Evolutionary conservation across 2,329 filamentous ascomycete genomes (phyloP), one percentile per base, ranked within the genome.

Genomic region (Xylariaceae sp.): DNA sequence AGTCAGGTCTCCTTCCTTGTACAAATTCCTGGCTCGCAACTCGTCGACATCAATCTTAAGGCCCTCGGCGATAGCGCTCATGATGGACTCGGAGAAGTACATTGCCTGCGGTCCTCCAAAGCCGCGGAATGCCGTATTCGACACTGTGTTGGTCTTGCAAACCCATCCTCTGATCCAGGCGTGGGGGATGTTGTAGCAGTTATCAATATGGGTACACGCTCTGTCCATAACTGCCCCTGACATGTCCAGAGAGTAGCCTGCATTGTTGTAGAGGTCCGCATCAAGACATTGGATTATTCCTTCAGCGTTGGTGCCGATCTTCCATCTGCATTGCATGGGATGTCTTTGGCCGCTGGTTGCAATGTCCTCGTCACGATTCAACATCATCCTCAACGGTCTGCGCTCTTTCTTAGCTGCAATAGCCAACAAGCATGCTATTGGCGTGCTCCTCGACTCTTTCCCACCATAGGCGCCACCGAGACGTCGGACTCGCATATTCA

Each of bases 61-160:
- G 45, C 89, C 86, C 70, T 98, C 93, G 2, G 93, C 91, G 47
- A 96, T 83, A 70, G 96, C 92, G 54, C 88, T 86, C 82, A 98
- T 93, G 75, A 88, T 93, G 9, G 82, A 86, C 73, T 98, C 93
- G 2, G 88, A 85, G 60, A 97, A 90, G 74, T 96, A 98, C 79
- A 97, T 88, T 54, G 93, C 93, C 72, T 98, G 93, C 0, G 93
- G 93, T 0, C 93, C 93, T 60, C 93, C 93, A 66, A 97, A 98
- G 0, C 93, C 93, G 63, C 93, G 88, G 81, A 98, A 98, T 0
- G 93, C 93, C 3, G 92, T 96, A 75, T 98, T 98, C 1, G 91
- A 95, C 67, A 97, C 90, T 0, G 93, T 98, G 72, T 98, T 97
- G 0, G 93, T 97, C 77, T 88, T 93, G 76, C 90, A 95, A 37